These are phyloP conservation scores for Paraconiothyrium sp. DNA, from an alignment of 2,329 filamentous ascomycete genomes.

Conservation along the genomic window DNA sequence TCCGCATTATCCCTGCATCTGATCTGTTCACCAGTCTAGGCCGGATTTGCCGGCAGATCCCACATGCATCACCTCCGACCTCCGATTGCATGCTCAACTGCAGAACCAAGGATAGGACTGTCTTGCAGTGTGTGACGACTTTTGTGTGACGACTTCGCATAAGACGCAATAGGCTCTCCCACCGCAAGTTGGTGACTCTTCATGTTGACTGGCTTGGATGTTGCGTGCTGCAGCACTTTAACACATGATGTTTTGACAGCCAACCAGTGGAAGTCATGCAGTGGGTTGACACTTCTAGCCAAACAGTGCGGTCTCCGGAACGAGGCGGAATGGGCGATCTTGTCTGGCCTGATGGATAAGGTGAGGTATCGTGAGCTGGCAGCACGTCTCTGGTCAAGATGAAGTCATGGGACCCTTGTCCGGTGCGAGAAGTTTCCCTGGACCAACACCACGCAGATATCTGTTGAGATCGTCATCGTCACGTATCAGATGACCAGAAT, in stretches of 20 bases:
- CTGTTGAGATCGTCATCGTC: neutral
- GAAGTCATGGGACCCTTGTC: constrained; percentile 1
- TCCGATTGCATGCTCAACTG: too few relatives aligned
- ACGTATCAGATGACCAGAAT: neutral
- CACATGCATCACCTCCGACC: too few relatives aligned
- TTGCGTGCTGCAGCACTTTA: too few relatives aligned
- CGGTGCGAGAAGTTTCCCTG: constrained; percentile 7
- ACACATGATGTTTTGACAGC: too few relatives aligned
- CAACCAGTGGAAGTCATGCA: neutral
- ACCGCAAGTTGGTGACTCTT: too few relatives aligned
- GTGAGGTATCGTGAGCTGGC: constrained; percentile 9
- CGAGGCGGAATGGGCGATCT: neutral
- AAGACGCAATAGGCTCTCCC: too few relatives aligned
- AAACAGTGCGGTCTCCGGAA: neutral
- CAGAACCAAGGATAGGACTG: too few relatives aligned
- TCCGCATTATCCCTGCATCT: neutral
- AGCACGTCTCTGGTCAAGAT: constrained; percentile 1
- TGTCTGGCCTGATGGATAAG: constrained; percentile 1
- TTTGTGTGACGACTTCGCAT: too few relatives aligned
- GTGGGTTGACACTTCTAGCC: neutral
- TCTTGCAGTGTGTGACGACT: too few relatives aligned
- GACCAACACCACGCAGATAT: neutral
- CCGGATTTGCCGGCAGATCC: too few relatives aligned
- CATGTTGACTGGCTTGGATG: too few relatives aligned
- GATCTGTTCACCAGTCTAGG: too few relatives aligned